These are phyloP conservation scores for Geotrichum siamense DNA, from an alignment of 1,139 yeast genomes.

Conservation along the genomic window DNA sequence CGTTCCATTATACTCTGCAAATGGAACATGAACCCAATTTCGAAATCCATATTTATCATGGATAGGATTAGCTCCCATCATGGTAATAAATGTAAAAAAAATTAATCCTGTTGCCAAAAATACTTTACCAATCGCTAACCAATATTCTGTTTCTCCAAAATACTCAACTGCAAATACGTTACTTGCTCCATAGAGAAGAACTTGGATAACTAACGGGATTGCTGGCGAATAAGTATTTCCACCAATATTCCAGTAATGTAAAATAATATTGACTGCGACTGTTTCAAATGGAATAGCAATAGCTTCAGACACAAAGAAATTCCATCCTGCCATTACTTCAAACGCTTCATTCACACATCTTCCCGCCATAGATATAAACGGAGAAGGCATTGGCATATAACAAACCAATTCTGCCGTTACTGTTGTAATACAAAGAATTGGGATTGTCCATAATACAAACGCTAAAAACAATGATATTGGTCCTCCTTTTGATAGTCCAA, in stretches of 20 bases:
- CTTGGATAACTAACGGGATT: constrained; percentile 44
- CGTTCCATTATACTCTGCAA: constrained; percentile 47
- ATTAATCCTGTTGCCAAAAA: constrained; percentile 64
- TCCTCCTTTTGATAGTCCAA: constrained; percentile 63
- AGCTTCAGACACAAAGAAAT: constrained; percentile 70
- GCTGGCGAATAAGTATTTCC: constrained; percentile 42
- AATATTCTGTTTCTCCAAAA: constrained; percentile 76
- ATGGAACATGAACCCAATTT: constrained; percentile 54
- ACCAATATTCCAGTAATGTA: constrained; percentile 65
- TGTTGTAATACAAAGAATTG: constrained; percentile 60
- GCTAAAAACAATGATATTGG: constrained; percentile 70
- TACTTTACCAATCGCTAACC: constrained; percentile 71
- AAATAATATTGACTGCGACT: constrained; percentile 68
- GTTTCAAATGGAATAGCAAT: constrained; percentile 76
- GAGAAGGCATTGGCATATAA: constrained; percentile 65
- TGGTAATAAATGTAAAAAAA: constrained; percentile 63
- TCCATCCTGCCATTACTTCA: constrained; percentile 74
- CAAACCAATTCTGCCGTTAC: constrained; percentile 81
- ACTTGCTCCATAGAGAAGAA: constrained; percentile 53
- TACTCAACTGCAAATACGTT: constrained; percentile 64
- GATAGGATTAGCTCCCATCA: constrained; percentile 80
- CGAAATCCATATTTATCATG: constrained; percentile 57
- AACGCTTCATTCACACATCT: constrained; percentile 60
- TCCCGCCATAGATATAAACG: constrained; percentile 50
- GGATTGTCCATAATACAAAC: constrained; percentile 52